Base-by-base conservation (phyloP, 306 rosid species). In the Abrus precatorius region DNA sequence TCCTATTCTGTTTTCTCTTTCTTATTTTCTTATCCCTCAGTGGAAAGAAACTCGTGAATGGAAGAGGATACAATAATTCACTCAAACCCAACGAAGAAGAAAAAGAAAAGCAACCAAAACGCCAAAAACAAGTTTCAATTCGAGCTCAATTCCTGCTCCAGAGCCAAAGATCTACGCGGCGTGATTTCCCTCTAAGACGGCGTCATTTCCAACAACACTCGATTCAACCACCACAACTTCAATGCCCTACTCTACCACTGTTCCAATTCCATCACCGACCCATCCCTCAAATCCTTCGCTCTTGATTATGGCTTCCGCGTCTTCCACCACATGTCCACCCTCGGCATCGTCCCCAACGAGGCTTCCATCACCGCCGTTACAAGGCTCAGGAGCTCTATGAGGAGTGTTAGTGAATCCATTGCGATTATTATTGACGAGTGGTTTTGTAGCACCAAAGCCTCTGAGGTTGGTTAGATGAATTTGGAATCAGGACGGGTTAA, bases 171-270 rank as follows among this genome's bases (percentile, higher is more conserved):
- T 66, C 64, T 95, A 1, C 74, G 30, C 1, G 74, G 71, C 4
- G 93, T 98, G 0, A 88, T 95, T 50, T 61, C 91, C 7, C 91
- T 89, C 0, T 90, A 80, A 12, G 94, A 91, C 50, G 69, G 77
- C 41, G 94, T 92, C 0, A 69, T 83, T 77, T 81, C 83, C 0
- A 76, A 52, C 56, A 76, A 80, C 12, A 82, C 81, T 2, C 87
- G 90, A 27, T 82, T 95, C 62, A 88, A 71, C 50, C 96, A 86
- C 9, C 89, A 87, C 74, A 92, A 93, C 72, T 88, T 93, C 85
- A 95, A 95, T 52, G 79, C 96, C 28, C 79, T 95, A n/a, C 97
- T 95, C 82, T 90, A 95, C 87, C 94, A 91, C 60, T 95, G 99
- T 74, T 90, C 94, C 53, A 85, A 67, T 34, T 86, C 87, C 7